Percentiles rank a stretch among this genome's conserved stretches.
Conservation (phyloP, 768 basidiomycete species). For the Mycena capillaripes region DNA sequence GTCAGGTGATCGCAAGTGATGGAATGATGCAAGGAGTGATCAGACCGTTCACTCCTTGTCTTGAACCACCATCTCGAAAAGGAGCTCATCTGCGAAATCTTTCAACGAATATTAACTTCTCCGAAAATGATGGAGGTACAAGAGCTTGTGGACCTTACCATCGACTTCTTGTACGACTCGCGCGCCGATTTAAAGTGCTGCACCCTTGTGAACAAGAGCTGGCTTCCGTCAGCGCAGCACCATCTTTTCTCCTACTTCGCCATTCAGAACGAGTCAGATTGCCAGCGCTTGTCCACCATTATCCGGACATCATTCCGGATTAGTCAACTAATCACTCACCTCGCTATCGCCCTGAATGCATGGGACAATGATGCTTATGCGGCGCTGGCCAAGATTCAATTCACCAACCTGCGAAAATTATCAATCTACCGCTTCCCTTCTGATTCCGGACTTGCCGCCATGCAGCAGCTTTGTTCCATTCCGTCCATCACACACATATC, state of each 20-base stretch:
- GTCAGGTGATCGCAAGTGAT: too few species aligned
- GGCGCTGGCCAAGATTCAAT: background rate
- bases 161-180: background rate
- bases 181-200: background rate
- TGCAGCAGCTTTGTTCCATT: background rate
- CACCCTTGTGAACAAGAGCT: background rate
- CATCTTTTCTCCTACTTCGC: constrained; percentile 1
- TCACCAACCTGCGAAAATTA: background rate
- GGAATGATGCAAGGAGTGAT: too few species aligned
- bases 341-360: background rate
- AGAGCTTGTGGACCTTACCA: background rate
- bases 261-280: background rate
- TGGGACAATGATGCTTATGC: background rate
- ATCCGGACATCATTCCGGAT: background rate
- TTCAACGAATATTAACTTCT: too few species aligned
- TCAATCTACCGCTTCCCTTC: background rate
- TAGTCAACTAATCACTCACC: background rate
- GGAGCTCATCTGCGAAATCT: too few species aligned
- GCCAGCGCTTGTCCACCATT: background rate
- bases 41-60: too few species aligned
- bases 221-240: constrained; percentile 3
- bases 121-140: background rate
- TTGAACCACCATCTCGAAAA: too few species aligned
- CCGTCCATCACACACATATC: constrained; percentile 5
- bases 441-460: background rate